These are phyloP conservation scores for Parsonsia alboflavescens DNA, from an alignment of 257 asterid genomes.

Conservation along the genomic window DNA sequence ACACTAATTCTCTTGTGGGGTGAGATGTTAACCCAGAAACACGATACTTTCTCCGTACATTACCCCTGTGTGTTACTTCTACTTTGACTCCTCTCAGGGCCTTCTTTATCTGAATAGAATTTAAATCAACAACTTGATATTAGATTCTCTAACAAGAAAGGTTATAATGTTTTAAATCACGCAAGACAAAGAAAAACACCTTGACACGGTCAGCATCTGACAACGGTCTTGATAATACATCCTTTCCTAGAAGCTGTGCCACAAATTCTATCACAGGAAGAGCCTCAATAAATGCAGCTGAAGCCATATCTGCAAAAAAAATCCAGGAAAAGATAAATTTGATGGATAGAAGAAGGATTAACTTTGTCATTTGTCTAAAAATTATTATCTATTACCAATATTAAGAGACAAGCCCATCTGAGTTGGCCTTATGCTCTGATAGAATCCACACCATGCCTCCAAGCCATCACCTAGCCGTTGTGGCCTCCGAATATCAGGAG, in stretches of 20 bases:
- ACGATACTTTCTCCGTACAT: slow-evolving; percentile 86
- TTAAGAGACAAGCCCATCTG: slow-evolving; percentile 98
- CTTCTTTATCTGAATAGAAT: slow-evolving; percentile 70
- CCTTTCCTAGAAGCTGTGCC: slow-evolving; percentile 85
- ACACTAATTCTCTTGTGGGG: slow-evolving; percentile 96
- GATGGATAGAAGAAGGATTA: slow-evolving; percentile 1
- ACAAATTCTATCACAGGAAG: slow-evolving; percentile 95
- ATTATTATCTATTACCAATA: slow-evolving; percentile 47
- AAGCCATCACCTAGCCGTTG: slow-evolving; percentile 92
- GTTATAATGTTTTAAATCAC: background rate
- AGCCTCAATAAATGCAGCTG: slow-evolving; percentile 97
- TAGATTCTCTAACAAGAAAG: background rate
- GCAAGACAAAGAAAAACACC: slow-evolving; percentile 33
- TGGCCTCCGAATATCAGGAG: slow-evolving; percentile 82
- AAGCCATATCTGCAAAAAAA: slow-evolving; percentile 74
- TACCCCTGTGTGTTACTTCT: slow-evolving; percentile 96
- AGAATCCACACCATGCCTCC: slow-evolving; percentile 99
- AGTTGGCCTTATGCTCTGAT: slow-evolving; percentile 96
- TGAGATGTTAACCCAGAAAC: slow-evolving; percentile 92
- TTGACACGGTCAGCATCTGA: slow-evolving; percentile 92
- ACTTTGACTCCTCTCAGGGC: slow-evolving; percentile 98
- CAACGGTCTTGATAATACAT: slow-evolving; percentile 72
- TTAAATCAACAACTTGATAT: background rate
- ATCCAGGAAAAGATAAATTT: slow-evolving; percentile 4
- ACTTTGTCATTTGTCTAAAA: background rate